These are phyloP conservation scores for Aspergillus sojae DNA, from an alignment of 2,329 filamentous ascomycete species.

Conservation along the genomic window DNA sequence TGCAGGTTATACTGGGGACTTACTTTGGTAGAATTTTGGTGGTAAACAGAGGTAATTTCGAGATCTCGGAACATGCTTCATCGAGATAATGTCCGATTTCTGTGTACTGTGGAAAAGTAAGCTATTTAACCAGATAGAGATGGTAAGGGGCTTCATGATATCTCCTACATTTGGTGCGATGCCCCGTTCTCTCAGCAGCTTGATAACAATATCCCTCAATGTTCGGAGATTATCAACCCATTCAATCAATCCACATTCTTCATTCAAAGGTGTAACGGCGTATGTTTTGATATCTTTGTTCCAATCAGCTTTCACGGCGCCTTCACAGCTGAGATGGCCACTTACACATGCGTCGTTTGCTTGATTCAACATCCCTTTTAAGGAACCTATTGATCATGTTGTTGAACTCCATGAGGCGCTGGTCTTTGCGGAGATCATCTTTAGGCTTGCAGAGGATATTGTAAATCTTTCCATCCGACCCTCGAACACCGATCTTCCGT, in stretches of 20 bases:
- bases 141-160: neutral
- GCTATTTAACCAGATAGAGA: neutral
- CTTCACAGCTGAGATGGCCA: constrained; percentile 5
- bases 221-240: constrained; percentile 98
- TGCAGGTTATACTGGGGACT: constrained; percentile 6
- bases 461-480: constrained; percentile 86
- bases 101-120: constrained; percentile 60
- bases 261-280: constrained; percentile 92
- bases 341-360: constrained; percentile 76
- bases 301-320: constrained; percentile 2
- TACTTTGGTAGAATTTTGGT: constrained; percentile 58
- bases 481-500: constrained; percentile 82
- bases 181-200: constrained; percentile 74
- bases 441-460: constrained; percentile 96
- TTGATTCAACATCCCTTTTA: constrained; percentile 88
- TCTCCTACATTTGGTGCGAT: constrained; percentile 55
- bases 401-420: constrained; percentile 99
- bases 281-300: constrained; percentile 82
- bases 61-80: constrained; percentile 66
- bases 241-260: constrained; percentile 96
- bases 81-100: constrained; percentile 63
- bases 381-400: constrained; percentile 94
- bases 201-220: constrained; percentile 84
- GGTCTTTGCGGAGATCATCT: constrained; percentile 95
- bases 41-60: constrained; percentile 71